These are phyloP conservation scores for Pseudomonodictys pantanalensis DNA, from an alignment of 495 filamentous ascomycete genomes.

Conservation along the genomic window DNA sequence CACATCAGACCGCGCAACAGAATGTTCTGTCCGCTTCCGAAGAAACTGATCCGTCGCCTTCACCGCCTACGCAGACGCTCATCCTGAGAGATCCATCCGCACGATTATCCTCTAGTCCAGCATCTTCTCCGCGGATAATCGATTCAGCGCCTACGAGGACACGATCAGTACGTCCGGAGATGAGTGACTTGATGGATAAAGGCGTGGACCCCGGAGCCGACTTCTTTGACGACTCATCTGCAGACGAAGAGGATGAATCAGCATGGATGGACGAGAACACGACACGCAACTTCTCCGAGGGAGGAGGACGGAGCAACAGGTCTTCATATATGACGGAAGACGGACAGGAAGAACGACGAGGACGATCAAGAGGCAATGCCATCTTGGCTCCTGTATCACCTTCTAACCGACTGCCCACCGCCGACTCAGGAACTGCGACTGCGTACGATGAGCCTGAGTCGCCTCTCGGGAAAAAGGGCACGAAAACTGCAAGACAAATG, in stretches of 20 bases:
- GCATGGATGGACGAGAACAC: constrained; percentile 5
- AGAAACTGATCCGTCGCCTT: not conserved
- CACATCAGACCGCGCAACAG: too few relatives aligned
- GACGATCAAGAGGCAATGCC: not conserved
- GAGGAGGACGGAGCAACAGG: not conserved
- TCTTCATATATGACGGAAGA: not conserved
- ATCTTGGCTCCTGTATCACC: not conserved
- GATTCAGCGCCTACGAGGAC: constrained; percentile 6
- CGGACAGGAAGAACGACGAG: not conserved
- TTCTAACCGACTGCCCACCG: constrained; percentile 3
- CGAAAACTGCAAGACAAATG: not conserved
- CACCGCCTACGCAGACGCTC: not conserved
- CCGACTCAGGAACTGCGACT: not conserved
- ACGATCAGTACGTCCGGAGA: constrained; percentile 16
- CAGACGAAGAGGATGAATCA: not conserved
- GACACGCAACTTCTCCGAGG: constrained; percentile 2
- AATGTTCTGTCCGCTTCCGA: too few relatives aligned
- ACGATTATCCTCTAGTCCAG: constrained; percentile 20
- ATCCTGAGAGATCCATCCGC: constrained; percentile 2
- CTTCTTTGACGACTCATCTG: constrained; percentile 24
- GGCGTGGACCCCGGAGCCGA: constrained; percentile 5
- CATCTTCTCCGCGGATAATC: constrained; percentile 16
- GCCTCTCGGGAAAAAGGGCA: not conserved
- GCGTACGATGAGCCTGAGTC: not conserved
- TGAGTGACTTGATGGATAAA: constrained; percentile 13